Base-by-base conservation (phyloP, 164 flowering plant species). In the Litsea cubeba region DNA sequence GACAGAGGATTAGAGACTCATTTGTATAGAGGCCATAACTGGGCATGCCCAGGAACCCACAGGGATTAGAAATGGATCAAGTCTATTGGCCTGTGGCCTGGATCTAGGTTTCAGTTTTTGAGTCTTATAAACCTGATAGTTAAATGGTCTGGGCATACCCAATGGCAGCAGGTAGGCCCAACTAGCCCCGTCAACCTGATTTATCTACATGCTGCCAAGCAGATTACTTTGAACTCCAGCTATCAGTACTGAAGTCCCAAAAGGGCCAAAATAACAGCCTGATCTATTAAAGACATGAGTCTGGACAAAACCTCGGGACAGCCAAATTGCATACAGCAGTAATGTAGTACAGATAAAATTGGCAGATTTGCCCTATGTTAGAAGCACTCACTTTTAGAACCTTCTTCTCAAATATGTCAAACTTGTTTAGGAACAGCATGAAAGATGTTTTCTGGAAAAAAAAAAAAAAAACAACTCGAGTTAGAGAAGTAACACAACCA, bases 401-500 rank as follows among this genome's bases (percentile, higher is more conserved):
- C 79, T 96, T 94, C 87, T 93, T 89, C 89, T 93, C 98, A 69
- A 96, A 96, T 75, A 94, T 86, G 83, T 96, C 99, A 74, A 94
- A 96, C 84, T 96, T 96, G 88, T 96, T 96, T 26, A 96, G 82
- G 75, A 96, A 96, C 75, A 96, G 87, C 98, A 96, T 89, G 87
- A 96, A 90, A 57, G 98, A 93, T 70, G 98, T 92, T 91, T 90
- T 93, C 99, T 96, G 94, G 87, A 81, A 2, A 62, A 54, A 77
- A 78, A 49, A 71, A 70, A 81, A 2, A 51, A 2, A 30, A 30
- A 30, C 10, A 25, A 69, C 15, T 25, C 63, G 22, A 35, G 50
- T 66, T 69, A 62, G 46, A 51, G n/a, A 66, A 30, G n/a, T 12
- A 11, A 63, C 15, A 63, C 15, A 54, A 20, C n/a, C n/a, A 17